Conservation (phyloP, 2,329 filamentous ascomycete species). For the Diaporthe citriasiana region DNA sequence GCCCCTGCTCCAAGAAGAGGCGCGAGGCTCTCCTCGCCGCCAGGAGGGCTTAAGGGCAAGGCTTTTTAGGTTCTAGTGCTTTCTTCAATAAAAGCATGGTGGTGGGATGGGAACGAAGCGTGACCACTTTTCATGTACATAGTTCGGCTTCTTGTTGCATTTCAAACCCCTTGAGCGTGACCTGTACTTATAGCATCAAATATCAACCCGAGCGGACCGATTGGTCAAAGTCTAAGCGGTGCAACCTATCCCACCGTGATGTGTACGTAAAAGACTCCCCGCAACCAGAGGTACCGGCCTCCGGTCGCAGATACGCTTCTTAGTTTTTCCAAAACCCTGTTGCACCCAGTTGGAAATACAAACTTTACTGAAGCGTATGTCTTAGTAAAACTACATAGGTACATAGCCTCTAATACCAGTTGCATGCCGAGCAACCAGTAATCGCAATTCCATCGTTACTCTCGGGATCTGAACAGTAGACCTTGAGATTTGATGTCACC, state of each 20-base stretch:
- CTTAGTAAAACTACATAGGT: too few species aligned
- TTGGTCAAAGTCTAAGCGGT: neutral
- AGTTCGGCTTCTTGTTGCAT: conserved; percentile 23
- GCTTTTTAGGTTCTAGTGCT: neutral
- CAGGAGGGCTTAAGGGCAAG: neutral
- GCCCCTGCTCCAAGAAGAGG: conserved; percentile 14
- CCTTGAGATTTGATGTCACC: neutral
- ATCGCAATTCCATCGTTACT: too few species aligned
- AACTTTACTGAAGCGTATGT: too few species aligned
- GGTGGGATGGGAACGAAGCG: neutral
- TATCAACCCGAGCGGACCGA: neutral
- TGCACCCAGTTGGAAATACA: too few species aligned
- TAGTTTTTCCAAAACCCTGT: too few species aligned
- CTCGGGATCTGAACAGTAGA: too few species aligned
- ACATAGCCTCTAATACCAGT: too few species aligned
- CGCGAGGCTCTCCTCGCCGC: neutral
- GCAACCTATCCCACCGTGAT: neutral
- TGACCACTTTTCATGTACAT: conserved; percentile 26
- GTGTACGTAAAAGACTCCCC: too few species aligned
- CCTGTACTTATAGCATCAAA: neutral
- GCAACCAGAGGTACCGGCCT: too few species aligned
- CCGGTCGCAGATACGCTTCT: too few species aligned
- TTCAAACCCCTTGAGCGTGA: neutral
- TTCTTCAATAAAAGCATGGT: neutral
- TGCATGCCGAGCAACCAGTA: too few species aligned